Conservation (phyloP, 768 basidiomycete species). For the Pholiota microspora region DNA sequence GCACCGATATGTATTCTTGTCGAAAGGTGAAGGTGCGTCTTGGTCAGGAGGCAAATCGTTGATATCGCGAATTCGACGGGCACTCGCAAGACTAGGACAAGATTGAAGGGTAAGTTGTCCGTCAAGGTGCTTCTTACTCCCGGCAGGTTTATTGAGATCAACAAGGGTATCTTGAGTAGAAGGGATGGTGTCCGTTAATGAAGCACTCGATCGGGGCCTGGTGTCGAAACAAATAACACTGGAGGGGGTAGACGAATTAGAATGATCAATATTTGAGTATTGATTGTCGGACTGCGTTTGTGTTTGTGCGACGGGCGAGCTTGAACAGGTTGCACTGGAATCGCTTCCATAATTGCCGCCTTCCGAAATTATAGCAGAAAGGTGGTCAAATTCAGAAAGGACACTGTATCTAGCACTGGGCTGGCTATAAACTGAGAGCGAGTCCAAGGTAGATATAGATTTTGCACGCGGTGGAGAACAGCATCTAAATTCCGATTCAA, state of each 20-base stretch:
- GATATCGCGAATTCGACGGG: neutral
- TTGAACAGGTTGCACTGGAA: neutral
- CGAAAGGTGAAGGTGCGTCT: conserved; percentile 1
- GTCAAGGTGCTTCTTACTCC: neutral
- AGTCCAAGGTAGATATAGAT: neutral
- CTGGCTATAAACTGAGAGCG: conserved; percentile 5
- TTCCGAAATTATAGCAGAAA: neutral
- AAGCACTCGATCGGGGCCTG: neutral
- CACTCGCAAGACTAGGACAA: conserved; percentile 4
- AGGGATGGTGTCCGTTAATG: neutral
- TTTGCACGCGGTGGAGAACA: neutral
- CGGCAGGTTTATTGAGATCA: neutral
- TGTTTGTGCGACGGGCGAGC: neutral
- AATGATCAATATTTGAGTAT: neutral
- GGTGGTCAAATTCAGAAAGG: neutral
- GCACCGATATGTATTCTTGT: neutral
- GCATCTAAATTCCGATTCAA: neutral
- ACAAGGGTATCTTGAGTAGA: conserved; percentile 1
- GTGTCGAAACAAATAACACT: neutral
- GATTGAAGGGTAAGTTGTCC: conserved; percentile 1
- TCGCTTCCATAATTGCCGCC: neutral
- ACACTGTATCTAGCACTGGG: neutral
- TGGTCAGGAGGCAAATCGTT: conserved; percentile 1
- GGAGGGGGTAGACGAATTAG: too few species aligned
- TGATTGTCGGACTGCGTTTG: too few species aligned